Percentiles rank a stretch among this genome's conserved stretches.
Evolutionary conservation across 768 basidiomycete genomes (phyloP).

Genomic region (Auriscalpium orientale): DNA sequence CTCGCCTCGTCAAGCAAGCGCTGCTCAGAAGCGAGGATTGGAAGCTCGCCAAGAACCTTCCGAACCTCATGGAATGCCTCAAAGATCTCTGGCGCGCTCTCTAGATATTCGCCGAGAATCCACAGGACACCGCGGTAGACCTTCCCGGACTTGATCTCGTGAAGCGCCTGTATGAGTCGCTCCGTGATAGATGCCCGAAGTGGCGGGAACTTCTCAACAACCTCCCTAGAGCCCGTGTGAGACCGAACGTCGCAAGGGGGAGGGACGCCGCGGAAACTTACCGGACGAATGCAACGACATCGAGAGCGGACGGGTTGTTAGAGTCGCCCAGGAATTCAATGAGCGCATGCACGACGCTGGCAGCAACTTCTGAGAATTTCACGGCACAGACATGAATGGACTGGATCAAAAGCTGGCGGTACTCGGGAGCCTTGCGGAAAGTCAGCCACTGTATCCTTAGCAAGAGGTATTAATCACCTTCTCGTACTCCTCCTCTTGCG

Average conservation of each 20-base stretch:
- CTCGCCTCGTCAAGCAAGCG: slow-evolving; percentile 70
- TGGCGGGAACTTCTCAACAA: slow-evolving; percentile 94
- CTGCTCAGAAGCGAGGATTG: slow-evolving; percentile 89
- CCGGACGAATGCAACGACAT: slow-evolving; percentile 85
- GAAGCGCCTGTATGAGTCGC: slow-evolving; percentile 73
- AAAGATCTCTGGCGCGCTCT: slow-evolving; percentile 57
- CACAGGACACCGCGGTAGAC: slow-evolving; percentile 94
- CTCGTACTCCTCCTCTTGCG: slow-evolving; percentile 86
- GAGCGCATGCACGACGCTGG: slow-evolving; percentile 86
- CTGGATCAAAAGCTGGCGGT: slow-evolving; percentile 93
- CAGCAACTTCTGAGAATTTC: slow-evolving; percentile 94
- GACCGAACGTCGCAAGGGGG: background rate
- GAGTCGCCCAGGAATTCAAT: slow-evolving; percentile 95
- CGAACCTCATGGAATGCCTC: slow-evolving; percentile 70
- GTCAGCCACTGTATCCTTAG: background rate
- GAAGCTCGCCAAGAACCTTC: slow-evolving; percentile 91
- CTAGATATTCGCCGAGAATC: slow-evolving; percentile 97
- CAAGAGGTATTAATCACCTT: slow-evolving; percentile 47
- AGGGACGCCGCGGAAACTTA: slow-evolving; percentile 11
- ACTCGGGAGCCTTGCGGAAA: slow-evolving; percentile 70
- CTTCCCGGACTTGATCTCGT: slow-evolving; percentile 91
- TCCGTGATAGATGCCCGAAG: slow-evolving; percentile 77
- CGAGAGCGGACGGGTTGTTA: slow-evolving; percentile 90
- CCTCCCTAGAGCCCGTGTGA: slow-evolving; percentile 48
- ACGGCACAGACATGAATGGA: slow-evolving; percentile 95